Evolutionary conservation across 2,329 filamentous ascomycete species (phyloP).

Genomic region (Trichoderma polysporum): DNA sequence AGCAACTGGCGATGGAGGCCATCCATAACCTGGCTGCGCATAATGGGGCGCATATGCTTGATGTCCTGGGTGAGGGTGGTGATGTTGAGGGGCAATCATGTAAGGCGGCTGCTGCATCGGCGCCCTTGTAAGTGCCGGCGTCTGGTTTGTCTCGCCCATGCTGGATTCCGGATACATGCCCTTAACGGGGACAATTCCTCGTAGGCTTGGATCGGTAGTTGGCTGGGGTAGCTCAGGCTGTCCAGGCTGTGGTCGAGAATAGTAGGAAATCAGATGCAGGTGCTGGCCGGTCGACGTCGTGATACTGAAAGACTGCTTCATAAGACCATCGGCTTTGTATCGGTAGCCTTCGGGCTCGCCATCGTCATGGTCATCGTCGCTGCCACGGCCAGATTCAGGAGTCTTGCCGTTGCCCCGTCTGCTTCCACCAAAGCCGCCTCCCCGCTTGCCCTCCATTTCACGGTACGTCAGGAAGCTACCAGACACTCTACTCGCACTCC

Average conservation of each 20-base stretch:
- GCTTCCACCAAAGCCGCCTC: slow-evolving; percentile 66
- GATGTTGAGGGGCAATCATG: slow-evolving; percentile 38
- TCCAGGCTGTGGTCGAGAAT: slow-evolving; percentile 74
- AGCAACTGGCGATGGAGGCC: slow-evolving; percentile 56
- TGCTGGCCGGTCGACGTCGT: slow-evolving; percentile 86
- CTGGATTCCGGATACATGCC: slow-evolving; percentile 98
- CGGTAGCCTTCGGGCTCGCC: slow-evolving; percentile 87
- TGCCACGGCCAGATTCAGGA: slow-evolving; percentile 76
- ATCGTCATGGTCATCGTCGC: slow-evolving; percentile 82
- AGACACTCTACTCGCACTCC: slow-evolving; percentile 96
- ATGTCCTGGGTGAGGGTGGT: slow-evolving; percentile 30
- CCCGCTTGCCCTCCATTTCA: slow-evolving; percentile 98
- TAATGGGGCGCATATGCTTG: slow-evolving; percentile 43
- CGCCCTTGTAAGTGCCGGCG: slow-evolving; percentile 76
- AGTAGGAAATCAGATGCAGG: slow-evolving; percentile 97
- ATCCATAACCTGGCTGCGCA: slow-evolving; percentile 47
- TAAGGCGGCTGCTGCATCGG: slow-evolving; percentile 57
- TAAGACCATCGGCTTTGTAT: slow-evolving; percentile 93
- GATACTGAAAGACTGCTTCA: slow-evolving; percentile 99
- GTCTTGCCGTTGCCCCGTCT: slow-evolving; percentile 68
- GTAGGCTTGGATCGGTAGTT: slow-evolving; percentile 73
- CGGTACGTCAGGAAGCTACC: slow-evolving; percentile 97
- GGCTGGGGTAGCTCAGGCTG: slow-evolving; percentile 76
- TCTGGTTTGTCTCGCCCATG: slow-evolving; percentile 77
- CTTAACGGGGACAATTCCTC: slow-evolving; percentile 82